Conservation (phyloP, 2,329 filamentous ascomycete species). For the Teratosphaeria gauchensis region DNA sequence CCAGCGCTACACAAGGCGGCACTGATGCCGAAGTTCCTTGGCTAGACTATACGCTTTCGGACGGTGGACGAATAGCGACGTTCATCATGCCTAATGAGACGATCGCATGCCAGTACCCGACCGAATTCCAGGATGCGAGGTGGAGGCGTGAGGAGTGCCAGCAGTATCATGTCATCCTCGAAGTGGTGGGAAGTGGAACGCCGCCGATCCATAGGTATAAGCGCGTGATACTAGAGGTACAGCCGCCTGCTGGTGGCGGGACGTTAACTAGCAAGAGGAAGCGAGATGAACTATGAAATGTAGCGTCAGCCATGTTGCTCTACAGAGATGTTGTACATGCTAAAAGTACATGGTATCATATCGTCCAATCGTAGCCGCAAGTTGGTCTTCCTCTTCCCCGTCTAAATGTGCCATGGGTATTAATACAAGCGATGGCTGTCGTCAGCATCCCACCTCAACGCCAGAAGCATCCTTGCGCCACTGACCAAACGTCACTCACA, state of each 20-base stretch:
- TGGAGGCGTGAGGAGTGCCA: neutral
- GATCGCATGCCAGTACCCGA: too few species aligned
- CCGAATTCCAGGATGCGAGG: neutral
- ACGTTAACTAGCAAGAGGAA: neutral
- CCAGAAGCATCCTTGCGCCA: neutral
- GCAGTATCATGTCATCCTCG: neutral
- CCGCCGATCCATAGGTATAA: neutral
- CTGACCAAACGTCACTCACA: neutral
- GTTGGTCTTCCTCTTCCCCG: neutral
- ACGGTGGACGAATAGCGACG: neutral
- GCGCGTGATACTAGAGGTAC: neutral
- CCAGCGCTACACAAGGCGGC: neutral
- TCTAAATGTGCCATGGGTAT: neutral
- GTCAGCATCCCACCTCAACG: neutral
- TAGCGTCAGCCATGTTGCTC: neutral
- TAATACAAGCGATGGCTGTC: neutral
- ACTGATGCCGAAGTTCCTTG: neutral
- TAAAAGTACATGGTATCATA: neutral
- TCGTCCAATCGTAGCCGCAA: neutral
- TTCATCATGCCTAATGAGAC: neutral
- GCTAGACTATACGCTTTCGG: neutral
- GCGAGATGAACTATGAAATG: neutral
- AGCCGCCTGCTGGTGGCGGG: too few species aligned
- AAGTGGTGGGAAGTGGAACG: neutral
- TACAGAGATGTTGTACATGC: neutral